Evolutionary conservation across 306 rosid species (phyloP).

Genomic region (Sicyos baderoa): DNA sequence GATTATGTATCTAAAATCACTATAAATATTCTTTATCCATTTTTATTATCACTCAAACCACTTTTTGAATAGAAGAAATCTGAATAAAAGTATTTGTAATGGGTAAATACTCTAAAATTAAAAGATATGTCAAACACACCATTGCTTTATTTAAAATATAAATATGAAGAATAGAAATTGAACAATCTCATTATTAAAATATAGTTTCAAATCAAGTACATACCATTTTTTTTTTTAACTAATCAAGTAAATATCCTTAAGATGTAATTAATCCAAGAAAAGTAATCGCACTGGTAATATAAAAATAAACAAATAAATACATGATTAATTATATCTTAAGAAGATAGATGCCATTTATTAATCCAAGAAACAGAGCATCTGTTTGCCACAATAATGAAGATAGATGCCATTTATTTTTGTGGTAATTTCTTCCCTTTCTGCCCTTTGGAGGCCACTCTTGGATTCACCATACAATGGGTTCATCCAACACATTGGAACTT

Average conservation of each 20-base stretch:
- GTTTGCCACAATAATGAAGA: background rate
- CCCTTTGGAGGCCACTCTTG: background rate
- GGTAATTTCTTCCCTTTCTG: background rate
- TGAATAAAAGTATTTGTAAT: too few species aligned
- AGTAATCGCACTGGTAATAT: background rate
- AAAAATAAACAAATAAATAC: background rate
- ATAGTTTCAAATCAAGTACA: background rate
- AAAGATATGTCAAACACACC: too few species aligned
- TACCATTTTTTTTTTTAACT: too few species aligned
- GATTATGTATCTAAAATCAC: too few species aligned
- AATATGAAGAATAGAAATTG: too few species aligned
- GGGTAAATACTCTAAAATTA: too few species aligned
- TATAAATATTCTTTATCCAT: too few species aligned
- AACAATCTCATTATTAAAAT: background rate
- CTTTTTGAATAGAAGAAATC: too few species aligned
- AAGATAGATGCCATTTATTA: too few species aligned
- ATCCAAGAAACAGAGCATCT: conserved; percentile 16
- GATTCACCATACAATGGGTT: conserved; percentile 11
- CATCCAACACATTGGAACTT: conserved; percentile 23
- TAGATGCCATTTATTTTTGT: background rate
- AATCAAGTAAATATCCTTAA: background rate
- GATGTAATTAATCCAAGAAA: background rate
- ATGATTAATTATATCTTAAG: background rate
- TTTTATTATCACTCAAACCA: too few species aligned
- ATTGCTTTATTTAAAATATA: too few species aligned